Percentiles rank a stretch among this genome's conserved stretches.
Conservation (phyloP, 1,284 basidiomycete genomes). For the Irpex sp. region DNA sequence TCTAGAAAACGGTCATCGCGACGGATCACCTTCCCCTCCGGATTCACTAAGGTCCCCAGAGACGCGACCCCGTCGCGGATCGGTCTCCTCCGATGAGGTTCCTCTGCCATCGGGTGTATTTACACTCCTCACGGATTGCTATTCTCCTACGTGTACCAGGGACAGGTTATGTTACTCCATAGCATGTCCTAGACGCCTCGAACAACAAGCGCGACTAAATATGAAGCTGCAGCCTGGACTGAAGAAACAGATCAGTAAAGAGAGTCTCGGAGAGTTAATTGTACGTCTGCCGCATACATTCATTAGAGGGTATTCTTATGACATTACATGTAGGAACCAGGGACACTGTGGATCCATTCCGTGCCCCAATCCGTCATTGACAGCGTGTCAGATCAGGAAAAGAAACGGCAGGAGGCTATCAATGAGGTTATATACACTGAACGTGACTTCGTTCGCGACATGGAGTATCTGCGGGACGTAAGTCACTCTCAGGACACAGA, state of each 20-base stretch:
- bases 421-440: slow-evolving; percentile 99
- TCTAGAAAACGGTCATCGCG: slow-evolving; percentile 30
- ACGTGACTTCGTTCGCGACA: slow-evolving; percentile 94
- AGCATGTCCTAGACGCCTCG: slow-evolving; percentile 90
- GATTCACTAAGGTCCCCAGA: slow-evolving; percentile 23
- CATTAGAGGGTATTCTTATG: slow-evolving; percentile 10
- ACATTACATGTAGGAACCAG: slow-evolving; percentile 62
- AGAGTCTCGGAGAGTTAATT: slow-evolving; percentile 80
- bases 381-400: slow-evolving; percentile 89
- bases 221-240: slow-evolving; percentile 92
- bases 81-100: slow-evolving; percentile 53
- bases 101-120: slow-evolving; percentile 93
- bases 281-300: slow-evolving; percentile 36
- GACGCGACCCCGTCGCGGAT: slow-evolving; percentile 37
- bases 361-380: slow-evolving; percentile 94
- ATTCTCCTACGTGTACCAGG: slow-evolving; percentile 95
- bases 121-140: slow-evolving; percentile 95
- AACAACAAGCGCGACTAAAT: slow-evolving; percentile 90
- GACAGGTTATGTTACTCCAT: slow-evolving; percentile 96
- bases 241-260: slow-evolving; percentile 76
- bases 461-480: slow-evolving; percentile 97
- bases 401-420: slow-evolving; percentile 97
- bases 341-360: slow-evolving; percentile 95
- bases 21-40: slow-evolving; percentile 36
- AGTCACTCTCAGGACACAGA: slow-evolving; percentile 26